A percentile compares a stretch with the other conserved stretches of the same genome.
phyloP scores from a whole-genome alignment of 305 asterid species.

The Solanum hybrid region DNA sequence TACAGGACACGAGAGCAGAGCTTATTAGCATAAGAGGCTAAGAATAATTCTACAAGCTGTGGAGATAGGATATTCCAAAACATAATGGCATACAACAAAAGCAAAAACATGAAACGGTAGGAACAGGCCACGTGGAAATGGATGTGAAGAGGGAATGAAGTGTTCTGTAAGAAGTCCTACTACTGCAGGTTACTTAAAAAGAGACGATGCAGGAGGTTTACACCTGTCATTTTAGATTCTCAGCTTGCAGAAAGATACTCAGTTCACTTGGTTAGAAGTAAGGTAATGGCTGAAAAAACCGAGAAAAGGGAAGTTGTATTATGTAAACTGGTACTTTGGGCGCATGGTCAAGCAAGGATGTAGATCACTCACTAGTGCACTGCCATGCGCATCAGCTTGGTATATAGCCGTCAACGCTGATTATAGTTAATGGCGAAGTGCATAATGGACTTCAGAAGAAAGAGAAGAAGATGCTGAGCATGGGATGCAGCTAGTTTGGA shows the following conservation, averaged over 20 bases:
- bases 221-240: background rate
- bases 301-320: background rate
- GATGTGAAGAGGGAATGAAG: background rate
- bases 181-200: background rate
- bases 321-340: background rate
- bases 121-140: background rate
- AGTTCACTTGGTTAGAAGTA: background rate
- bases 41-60: background rate
- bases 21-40: background rate
- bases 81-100: background rate
- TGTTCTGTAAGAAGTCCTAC: background rate
- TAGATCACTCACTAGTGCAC: background rate
- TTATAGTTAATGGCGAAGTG: background rate
- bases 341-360: background rate
- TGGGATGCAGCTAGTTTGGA: background rate
- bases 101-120: background rate
- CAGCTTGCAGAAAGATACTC: background rate
- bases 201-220: background rate
- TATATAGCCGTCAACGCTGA: background rate
- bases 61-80: background rate
- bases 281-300: background rate
- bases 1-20: background rate
- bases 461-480: background rate
- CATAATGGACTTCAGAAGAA: background rate
- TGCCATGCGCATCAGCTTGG: background rate